phyloP scores from a whole-genome alignment of 768 basidiomycete genomes.

The Mycena vulgaris region DNA sequence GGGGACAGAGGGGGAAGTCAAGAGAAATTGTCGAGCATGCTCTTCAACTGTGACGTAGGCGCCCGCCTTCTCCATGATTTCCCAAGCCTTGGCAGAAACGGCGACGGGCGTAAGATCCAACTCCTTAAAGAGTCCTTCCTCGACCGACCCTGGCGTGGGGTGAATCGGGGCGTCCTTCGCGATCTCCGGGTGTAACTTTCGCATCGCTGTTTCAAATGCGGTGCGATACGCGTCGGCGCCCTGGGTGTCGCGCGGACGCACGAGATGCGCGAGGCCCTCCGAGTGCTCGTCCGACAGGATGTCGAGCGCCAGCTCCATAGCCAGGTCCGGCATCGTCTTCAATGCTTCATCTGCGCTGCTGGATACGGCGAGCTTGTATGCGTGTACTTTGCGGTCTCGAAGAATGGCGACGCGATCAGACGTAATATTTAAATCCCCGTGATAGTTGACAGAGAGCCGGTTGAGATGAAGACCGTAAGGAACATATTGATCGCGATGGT shows the following conservation, averaged over 20 bases:
- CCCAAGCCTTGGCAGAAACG: not conserved
- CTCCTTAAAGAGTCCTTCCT: not conserved
- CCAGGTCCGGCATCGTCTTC: conserved; percentile 10
- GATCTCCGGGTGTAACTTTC: not conserved
- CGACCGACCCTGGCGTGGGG: not conserved
- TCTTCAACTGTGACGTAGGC: conserved; percentile 5
- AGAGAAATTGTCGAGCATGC: not conserved
- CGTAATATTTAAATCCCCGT: conserved; percentile 19
- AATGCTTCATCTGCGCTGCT: not conserved
- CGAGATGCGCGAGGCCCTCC: not conserved
- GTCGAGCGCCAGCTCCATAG: conserved; percentile 16
- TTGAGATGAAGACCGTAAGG: conserved; percentile 5
- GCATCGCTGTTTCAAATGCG: conserved; percentile 17
- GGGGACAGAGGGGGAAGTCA: not conserved
- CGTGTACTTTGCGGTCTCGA: not conserved
- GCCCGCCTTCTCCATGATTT: conserved; percentile 9
- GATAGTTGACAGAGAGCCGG: conserved; percentile 21
- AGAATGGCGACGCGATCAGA: not conserved
- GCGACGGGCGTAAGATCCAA: not conserved
- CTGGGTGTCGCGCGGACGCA: not conserved
- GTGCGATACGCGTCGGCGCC: not conserved
- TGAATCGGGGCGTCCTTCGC: not conserved
- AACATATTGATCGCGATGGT: not conserved
- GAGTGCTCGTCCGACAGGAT: conserved; percentile 19
- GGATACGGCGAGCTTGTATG: not conserved